A percentile compares a stretch with the other conserved stretches of the same genome.
Evolutionary conservation across 2,329 filamentous ascomycete genomes (phyloP).

Genomic region (Periconia sp.): DNA sequence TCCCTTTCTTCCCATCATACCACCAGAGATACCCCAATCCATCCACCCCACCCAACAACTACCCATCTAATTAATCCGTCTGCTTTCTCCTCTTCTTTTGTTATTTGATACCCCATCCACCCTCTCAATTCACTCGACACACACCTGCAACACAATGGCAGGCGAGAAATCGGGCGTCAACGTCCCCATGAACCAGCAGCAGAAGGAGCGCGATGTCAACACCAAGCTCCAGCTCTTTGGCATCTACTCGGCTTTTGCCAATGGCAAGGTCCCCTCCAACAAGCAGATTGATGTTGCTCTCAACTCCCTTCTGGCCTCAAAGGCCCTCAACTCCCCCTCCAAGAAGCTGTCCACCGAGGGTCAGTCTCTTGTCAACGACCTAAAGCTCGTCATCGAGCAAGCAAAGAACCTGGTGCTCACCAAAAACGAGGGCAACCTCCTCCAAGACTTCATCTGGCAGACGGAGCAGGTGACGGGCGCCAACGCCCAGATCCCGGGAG

Average conservation of each 20-base stretch:
- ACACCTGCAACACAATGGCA: conserved; percentile 8
- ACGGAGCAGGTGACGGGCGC: conserved; percentile 73
- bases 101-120: conserved; percentile 10
- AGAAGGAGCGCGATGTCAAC: conserved; percentile 84
- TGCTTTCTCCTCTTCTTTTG: not conserved
- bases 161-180: conserved; percentile 57
- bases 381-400: conserved; percentile 77
- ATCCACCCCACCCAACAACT: not conserved
- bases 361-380: conserved; percentile 72
- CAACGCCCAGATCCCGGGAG: conserved; percentile 62
- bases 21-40: conserved; percentile 6
- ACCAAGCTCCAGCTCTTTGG: conserved; percentile 94
- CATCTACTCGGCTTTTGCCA: conserved; percentile 80
- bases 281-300: conserved; percentile 94
- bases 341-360: conserved; percentile 81
- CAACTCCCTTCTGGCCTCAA: conserved; percentile 80
- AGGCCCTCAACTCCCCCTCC: conserved; percentile 69
- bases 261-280: conserved; percentile 91
- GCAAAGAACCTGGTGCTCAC: conserved; percentile 82
- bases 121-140: not conserved
- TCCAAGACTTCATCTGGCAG: conserved; percentile 98
- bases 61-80: not conserved
- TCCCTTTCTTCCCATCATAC: not conserved
- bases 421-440: conserved; percentile 92
- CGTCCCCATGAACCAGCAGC: conserved; percentile 69